Base-by-base conservation (phyloP, 176 grass and related monocot species). In the Leersia perrieri region DNA sequence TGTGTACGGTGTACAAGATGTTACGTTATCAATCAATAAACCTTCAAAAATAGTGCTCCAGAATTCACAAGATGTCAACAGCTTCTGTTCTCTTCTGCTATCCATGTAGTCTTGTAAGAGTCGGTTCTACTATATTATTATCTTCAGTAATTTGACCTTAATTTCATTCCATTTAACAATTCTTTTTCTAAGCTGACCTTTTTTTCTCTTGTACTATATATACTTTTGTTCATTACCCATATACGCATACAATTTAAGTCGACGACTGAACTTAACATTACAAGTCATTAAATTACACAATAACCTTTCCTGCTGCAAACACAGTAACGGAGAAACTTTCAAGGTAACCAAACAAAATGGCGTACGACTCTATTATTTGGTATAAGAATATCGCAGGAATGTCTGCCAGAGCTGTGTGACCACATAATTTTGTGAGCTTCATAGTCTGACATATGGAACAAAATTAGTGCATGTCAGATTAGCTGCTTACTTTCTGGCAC, bases 381-480 rank as follows among this genome's bases (percentile, higher is more conserved):
- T 40, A 20, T 38, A 35, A 40, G 11, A 49, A 49, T 3, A 38
- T 9, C 66, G 35, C 36, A 22, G 20, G 61, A 18, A 0, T 62
- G 20, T 22, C 28, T 51, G 9, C n/a, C 66, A 63, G 49, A 78
- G 45, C 18, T 85, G 7, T 69, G 64, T 68, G 14, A 1, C 9
- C 7, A 41, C 34, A 20, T n/a, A 4, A 35, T 10, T 35, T 32
- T 53, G 41, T 27, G 66, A 9, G 20, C 79, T 42, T 45, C 75
- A 60, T 68, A 72, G 15, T 33, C 73, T 73, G 33, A 36, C 44
- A 79, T 35, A 25, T n/a, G 5, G 47, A 70, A 44, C 11, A 78
- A 77, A 55, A 66, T 4, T 22, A 22, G 20, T 38, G 63, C 71
- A 39, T 60, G n/a, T 11, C 39, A 82, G 66, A 42, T 68, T 83